Base-by-base conservation (phyloP, 2,329 filamentous ascomycete species). In the Cladophialophora carrionii region DNA sequence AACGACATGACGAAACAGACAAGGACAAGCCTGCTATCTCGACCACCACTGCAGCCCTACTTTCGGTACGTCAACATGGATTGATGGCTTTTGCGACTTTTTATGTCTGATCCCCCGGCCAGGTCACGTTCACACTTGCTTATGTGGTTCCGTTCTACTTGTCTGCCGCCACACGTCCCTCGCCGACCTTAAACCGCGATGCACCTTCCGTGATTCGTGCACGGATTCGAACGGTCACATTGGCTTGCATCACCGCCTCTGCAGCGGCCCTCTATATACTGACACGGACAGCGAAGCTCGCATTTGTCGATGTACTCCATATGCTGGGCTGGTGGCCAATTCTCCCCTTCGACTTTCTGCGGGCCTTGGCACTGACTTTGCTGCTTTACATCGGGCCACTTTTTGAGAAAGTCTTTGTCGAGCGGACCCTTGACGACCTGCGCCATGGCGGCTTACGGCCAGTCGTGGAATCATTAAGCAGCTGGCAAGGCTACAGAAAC, bases 71-170 rank as follows among this genome's bases (percentile, higher is more conserved):
- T 17, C 32, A n/a, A 37, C 54, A 7, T 26, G 37, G 55, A 37
- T 22, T 14, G 17, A n/a, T 20, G 37, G 17, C 37, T 43, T 43
- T 6, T 56, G 48, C 17, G 51, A 37, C 31, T 4, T 24, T 53
- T 46, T 37, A 56, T 37, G 17, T 49, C 54, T 63, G 53, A 64
- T 62, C 43, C 46, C 31, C 41, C 37, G 34, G 61, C 54, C 62
- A 71, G 91, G 79, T 93, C 68, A 78, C 88, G 67, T 96, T 96
- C 78, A 96, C 92, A n/a, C 77, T 92, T 71, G 79, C 92, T 80
- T 99, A 98, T 79, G 91, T 99, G 72, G 81, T 90, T 3, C 94
- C 95, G 26, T 92, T 98, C 78, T 97, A 99, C 81, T 82, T 94
- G 68, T 95, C 89, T 22, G 78, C 87, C 3, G 84, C 87, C 22